Percentiles rank a stretch among this genome's conserved stretches.
These are phyloP conservation scores for Talaromyces sp. DNA, from an alignment of 2,329 filamentous ascomycete species.

Conservation along the genomic window DNA sequence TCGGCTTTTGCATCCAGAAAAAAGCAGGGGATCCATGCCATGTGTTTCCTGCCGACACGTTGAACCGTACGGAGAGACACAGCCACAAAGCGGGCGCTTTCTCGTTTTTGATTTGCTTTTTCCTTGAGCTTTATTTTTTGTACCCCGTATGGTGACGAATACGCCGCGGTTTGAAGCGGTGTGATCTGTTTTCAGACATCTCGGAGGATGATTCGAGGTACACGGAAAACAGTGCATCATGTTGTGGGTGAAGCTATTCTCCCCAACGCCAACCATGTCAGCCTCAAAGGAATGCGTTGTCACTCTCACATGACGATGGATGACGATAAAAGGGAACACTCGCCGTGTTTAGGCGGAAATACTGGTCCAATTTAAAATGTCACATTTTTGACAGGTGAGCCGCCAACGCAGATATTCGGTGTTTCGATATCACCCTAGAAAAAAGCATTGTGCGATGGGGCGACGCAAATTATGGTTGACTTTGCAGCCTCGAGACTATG, in stretches of 20 bases:
- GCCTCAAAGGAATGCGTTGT: background rate
- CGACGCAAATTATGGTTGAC: background rate
- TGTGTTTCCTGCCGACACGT: conserved; percentile 11
- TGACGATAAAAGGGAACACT: background rate
- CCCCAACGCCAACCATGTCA: background rate
- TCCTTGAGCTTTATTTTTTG: too few relatives aligned
- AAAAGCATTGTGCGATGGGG: background rate
- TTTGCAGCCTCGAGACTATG: background rate
- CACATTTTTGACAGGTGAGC: background rate
- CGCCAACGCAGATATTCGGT: background rate
- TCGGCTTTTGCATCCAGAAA: background rate
- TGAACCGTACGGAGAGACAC: background rate
- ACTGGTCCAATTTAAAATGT: background rate
- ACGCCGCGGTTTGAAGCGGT: background rate
- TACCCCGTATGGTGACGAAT: background rate
- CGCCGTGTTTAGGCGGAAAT: background rate
- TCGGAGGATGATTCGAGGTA: background rate
- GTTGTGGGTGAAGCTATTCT: background rate
- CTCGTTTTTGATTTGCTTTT: background rate
- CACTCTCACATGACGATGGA: background rate
- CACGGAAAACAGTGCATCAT: background rate
- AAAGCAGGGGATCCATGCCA: background rate
- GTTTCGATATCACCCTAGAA: background rate
- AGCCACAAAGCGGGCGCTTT: conserved; percentile 4
- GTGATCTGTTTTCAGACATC: background rate